A percentile compares a stretch with the other conserved stretches of the same genome.
Evolutionary conservation across 768 basidiomycete genomes (phyloP).

Genomic region (Crassisporium funariophilum): DNA sequence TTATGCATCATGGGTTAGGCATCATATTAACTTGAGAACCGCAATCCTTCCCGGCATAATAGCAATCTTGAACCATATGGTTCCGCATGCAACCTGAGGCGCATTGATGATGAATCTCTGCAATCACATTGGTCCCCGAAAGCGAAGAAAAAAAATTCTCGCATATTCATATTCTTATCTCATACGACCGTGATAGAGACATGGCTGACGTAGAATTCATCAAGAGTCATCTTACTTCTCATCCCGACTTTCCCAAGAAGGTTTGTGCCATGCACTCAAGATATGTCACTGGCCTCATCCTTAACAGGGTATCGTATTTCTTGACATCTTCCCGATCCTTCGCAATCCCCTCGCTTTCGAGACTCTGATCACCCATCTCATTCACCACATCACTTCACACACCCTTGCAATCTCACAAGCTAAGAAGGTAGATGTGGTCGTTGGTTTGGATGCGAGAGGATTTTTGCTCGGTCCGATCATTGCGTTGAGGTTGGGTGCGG

Average conservation of each 20-base stretch:
- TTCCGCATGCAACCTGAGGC: too few relatives aligned
- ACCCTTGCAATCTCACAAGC: constrained; percentile 62
- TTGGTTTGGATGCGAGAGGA: constrained; percentile 94
- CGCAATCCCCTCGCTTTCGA: constrained; percentile 86
- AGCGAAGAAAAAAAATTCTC: neutral
- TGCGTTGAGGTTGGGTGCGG: constrained; percentile 86
- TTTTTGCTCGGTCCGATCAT: constrained; percentile 94
- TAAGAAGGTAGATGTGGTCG: constrained; percentile 86
- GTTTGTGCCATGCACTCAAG: constrained; percentile 39
- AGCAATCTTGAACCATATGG: too few relatives aligned
- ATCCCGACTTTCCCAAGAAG: constrained; percentile 90
- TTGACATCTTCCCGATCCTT: constrained; percentile 95
- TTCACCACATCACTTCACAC: constrained; percentile 81
- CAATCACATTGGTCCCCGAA: too few relatives aligned
- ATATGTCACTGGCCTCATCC: neutral
- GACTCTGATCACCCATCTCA: constrained; percentile 85
- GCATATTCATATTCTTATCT: constrained; percentile 9
- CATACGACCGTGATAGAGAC: constrained; percentile 7
- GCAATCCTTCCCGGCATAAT: neutral
- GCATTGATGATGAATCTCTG: too few relatives aligned
- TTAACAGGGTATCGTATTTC: constrained; percentile 81
- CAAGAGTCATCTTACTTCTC: constrained; percentile 55
- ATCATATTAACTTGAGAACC: neutral
- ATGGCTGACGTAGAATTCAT: constrained; percentile 83
- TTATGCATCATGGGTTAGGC: constrained; percentile 15